Evolutionary conservation across 2,329 filamentous ascomycete species (phyloP).

Genomic region (Chaetomiaceae sp.): DNA sequence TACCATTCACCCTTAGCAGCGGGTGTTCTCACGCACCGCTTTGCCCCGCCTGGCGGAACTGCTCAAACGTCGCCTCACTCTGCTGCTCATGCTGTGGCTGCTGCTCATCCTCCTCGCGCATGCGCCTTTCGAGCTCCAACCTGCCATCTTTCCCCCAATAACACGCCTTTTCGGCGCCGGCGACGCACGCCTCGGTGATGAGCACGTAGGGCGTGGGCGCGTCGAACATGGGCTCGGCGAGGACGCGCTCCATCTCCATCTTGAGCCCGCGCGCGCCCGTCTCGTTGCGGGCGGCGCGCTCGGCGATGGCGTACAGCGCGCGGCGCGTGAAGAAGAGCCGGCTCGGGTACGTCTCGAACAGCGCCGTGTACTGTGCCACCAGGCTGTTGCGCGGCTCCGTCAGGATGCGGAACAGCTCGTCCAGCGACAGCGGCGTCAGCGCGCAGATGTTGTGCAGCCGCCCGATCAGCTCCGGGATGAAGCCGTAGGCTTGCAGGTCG

Average conservation of each 20-base stretch:
- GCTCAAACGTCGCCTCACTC: constrained; percentile 32
- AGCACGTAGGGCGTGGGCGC: constrained; percentile 70
- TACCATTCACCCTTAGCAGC: not conserved
- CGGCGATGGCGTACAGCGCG: constrained; percentile 75
- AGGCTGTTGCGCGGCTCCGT: constrained; percentile 89
- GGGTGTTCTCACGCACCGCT: constrained; percentile 37
- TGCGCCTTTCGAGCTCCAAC: constrained; percentile 61
- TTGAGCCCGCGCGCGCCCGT: constrained; percentile 77
- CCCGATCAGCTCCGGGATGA: constrained; percentile 95
- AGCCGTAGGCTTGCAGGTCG: constrained; percentile 77
- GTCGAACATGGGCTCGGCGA: constrained; percentile 77
- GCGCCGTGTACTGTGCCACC: constrained; percentile 78
- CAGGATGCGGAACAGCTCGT: constrained; percentile 74
- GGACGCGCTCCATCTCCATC: constrained; percentile 72
- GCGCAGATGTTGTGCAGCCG: constrained; percentile 86
- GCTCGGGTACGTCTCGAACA: constrained; percentile 75
- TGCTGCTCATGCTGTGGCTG: constrained; percentile 10
- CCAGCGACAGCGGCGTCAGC: constrained; percentile 63
- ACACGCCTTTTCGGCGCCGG: constrained; percentile 51
- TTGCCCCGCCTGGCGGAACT: constrained; percentile 41
- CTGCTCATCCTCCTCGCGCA: constrained; percentile 54
- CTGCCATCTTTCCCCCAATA: constrained; percentile 66
- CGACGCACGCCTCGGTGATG: constrained; percentile 63
- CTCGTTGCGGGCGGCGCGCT: constrained; percentile 50
- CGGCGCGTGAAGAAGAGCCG: constrained; percentile 77